Evolutionary conservation across 805 yeast species (phyloP).

Genomic region (Myxozyma neotropica): DNA sequence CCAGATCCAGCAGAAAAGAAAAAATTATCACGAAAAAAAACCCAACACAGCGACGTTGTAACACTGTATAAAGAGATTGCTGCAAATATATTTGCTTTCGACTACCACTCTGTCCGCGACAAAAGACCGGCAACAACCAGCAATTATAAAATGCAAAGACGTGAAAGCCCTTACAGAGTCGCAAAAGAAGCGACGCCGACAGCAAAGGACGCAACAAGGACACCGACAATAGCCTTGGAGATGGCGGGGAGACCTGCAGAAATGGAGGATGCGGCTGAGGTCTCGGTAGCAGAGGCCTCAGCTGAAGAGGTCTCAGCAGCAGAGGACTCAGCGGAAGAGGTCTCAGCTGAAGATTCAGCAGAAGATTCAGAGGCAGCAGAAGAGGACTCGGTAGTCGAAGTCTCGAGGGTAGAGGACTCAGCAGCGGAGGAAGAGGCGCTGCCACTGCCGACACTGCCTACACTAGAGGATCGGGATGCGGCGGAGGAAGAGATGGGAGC

Average conservation of each 20-base stretch:
- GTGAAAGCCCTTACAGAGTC: neutral
- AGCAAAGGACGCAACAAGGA: conserved; percentile 17
- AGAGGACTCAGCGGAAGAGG: conserved; percentile 1
- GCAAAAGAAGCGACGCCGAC: conserved; percentile 19
- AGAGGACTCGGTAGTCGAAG: conserved; percentile 3
- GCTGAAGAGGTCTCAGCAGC: neutral
- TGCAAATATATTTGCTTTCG: too few species aligned
- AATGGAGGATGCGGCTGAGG: conserved; percentile 12
- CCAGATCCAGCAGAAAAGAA: too few species aligned
- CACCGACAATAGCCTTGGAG: conserved; percentile 14
- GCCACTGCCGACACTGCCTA: conserved; percentile 1
- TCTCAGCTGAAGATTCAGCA: conserved; percentile 1
- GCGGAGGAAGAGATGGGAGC: conserved; percentile 1
- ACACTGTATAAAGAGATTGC: too few species aligned
- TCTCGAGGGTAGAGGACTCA: neutral
- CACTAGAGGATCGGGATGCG: conserved; percentile 14
- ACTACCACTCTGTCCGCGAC: too few species aligned
- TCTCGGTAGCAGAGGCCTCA: conserved; percentile 3
- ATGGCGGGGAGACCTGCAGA: conserved; percentile 1
- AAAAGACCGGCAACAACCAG: neutral
- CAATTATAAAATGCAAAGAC: neutral
- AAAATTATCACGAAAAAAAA: too few species aligned
- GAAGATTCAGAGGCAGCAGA: conserved; percentile 7
- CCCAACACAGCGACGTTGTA: too few species aligned
- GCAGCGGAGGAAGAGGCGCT: conserved; percentile 10